Base-by-base conservation (phyloP, 345 rosid genomes). In the Luvunga scandens region DNA sequence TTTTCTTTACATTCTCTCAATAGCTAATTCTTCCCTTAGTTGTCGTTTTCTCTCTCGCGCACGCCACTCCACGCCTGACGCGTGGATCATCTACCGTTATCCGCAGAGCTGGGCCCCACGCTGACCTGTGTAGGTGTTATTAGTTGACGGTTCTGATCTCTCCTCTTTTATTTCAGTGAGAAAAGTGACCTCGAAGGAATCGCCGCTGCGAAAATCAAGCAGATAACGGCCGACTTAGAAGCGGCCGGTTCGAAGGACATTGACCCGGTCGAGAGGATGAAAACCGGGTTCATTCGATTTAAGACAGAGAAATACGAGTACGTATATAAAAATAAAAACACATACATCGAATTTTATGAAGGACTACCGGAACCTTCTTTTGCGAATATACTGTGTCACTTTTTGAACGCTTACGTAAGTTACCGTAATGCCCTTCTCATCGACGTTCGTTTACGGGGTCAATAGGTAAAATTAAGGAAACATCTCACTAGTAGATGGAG, bases 141-240 rank as follows among this genome's bases (percentile, higher is more conserved):
- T 9, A 67, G 69, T 73, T 75, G 78, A 83, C 79, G 9, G 74
- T 65, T 70, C 27, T 30, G 14, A 16, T 77, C 27, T 21, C 36
- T 76, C 71, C 38, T 76, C 57, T 53, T 19, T 42, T 56, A 31
- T 75, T 66, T 48, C 91, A 97, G 99, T 24, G 87, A 86, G 75
- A 91, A 87, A 78, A 56, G 87, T 10, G 93, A 89, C 61, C 96
- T 97, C 33, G 90, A 82, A 28, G 82, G 84, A 71, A 79, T 90
- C 70, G 99, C 98, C 71, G 98, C 98, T 31, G 93, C 87, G 57
- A 97, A 91, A 85, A 87, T 97, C 75, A 91, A 87, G 76, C 90
- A 86, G 86, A 34, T 97, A 79, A 92, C 96, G 71, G 90, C 90
- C 48, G 99, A 93, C 82, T 84, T 97, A 48, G 84, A 83, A 82